Evolutionary conservation across 2,329 filamentous ascomycete genomes (phyloP).

Genomic region (Drechslera avenae): DNA sequence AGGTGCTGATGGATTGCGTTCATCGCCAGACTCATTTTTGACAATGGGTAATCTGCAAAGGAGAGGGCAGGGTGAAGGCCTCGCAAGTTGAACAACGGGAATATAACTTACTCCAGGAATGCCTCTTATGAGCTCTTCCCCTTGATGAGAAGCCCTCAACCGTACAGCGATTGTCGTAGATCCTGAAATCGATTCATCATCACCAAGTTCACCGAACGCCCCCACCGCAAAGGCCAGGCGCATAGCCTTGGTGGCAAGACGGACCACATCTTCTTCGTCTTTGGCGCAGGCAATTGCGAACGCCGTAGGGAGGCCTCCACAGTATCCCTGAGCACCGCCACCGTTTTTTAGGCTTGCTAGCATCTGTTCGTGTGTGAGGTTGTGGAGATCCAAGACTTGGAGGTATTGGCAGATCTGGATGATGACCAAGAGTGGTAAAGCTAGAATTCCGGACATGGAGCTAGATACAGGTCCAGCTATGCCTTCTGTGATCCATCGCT

Average conservation of each 20-base stretch:
- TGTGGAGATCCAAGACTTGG: slow-evolving; percentile 18
- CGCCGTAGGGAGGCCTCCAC: slow-evolving; percentile 15
- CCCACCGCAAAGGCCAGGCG: slow-evolving; percentile 20
- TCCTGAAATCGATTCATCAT: slow-evolving; percentile 19
- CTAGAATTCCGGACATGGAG: slow-evolving; percentile 17
- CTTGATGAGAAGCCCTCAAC: slow-evolving; percentile 19
- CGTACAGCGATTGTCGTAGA: slow-evolving; percentile 27
- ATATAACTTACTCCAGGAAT: slow-evolving; percentile 22
- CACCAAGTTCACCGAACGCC: slow-evolving; percentile 17
- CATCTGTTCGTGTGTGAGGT: slow-evolving; percentile 16
- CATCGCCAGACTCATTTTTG: not conserved
- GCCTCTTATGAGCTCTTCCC: slow-evolving; percentile 19
- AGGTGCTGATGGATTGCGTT: not conserved
- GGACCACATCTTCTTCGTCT: slow-evolving; percentile 21
- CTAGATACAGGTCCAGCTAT: slow-evolving; percentile 20
- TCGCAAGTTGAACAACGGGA: not conserved
- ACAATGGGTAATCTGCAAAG: not conserved
- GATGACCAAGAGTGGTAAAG: slow-evolving; percentile 24
- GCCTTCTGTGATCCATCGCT: slow-evolving; percentile 19
- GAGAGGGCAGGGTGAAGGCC: not conserved
- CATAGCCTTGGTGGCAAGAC: slow-evolving; percentile 13
- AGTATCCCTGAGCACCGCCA: slow-evolving; percentile 27
- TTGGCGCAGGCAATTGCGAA: slow-evolving; percentile 19
- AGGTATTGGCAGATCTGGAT: slow-evolving; percentile 32
- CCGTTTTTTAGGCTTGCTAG: slow-evolving; percentile 11